These are phyloP conservation scores for Leonotis leonurus DNA, from an alignment of 257 asterid species.

Conservation along the genomic window DNA sequence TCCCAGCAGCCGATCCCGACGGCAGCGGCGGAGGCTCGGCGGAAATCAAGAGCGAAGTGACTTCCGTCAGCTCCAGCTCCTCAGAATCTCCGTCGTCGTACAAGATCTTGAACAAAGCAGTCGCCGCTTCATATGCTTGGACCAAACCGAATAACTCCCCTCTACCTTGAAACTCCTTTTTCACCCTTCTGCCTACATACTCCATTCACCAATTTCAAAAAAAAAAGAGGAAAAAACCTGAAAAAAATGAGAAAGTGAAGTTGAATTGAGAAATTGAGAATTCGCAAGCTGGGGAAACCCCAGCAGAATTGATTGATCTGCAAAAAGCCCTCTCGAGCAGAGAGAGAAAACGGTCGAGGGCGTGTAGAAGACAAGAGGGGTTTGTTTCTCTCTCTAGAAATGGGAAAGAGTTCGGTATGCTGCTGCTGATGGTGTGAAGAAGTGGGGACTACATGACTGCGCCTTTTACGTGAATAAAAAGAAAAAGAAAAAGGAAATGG, in stretches of 20 bases:
- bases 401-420: conserved; percentile 21
- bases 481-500: conserved; percentile 8
- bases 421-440: conserved; percentile 26
- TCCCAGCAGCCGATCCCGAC: conserved; percentile 14
- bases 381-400: conserved; percentile 39
- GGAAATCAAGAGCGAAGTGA: conserved; percentile 32
- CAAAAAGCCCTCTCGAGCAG: conserved; percentile 21
- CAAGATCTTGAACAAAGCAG: conserved; percentile 46
- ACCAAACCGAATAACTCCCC: conserved; percentile 47
- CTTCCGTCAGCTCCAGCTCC: conserved; percentile 42
- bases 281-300: neutral
- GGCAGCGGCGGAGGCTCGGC: conserved; percentile 20
- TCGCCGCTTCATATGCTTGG: conserved; percentile 39
- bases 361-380: conserved; percentile 15
- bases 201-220: conserved; percentile 51
- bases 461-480: conserved; percentile 31
- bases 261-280: conserved; percentile 3
- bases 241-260: conserved; percentile 8
- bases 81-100: conserved; percentile 72
- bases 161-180: conserved; percentile 42
- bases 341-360: conserved; percentile 21
- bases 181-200: conserved; percentile 64
- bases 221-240: neutral
- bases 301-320: conserved; percentile 24
- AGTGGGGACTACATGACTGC: conserved; percentile 33